Conservation (phyloP, 2,329 filamentous ascomycete genomes). For the Fusarium compactum region DNA sequence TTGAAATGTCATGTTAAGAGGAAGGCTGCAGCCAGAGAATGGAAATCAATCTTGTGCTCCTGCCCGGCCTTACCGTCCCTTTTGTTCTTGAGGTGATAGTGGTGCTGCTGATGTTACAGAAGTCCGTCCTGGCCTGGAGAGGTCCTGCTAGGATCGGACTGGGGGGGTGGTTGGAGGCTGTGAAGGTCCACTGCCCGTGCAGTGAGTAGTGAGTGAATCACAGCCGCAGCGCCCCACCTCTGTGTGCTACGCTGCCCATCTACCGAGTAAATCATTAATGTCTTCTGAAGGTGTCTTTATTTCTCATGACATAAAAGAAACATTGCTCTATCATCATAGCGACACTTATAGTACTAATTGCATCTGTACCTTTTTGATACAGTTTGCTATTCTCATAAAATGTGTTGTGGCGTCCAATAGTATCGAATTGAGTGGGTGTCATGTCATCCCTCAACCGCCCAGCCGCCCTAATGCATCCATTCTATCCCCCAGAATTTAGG, state of each 20-base stretch:
- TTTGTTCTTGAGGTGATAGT: slow-evolving; percentile 30
- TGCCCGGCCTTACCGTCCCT: slow-evolving; percentile 23
- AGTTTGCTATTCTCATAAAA: background rate
- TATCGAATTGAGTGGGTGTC: slow-evolving; percentile 1
- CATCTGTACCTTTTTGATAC: background rate
- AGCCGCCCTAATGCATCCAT: slow-evolving; percentile 13
- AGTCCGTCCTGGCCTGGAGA: slow-evolving; percentile 14
- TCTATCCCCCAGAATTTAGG: slow-evolving; percentile 12
- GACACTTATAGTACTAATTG: background rate
- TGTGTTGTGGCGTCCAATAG: background rate
- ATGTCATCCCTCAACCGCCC: slow-evolving; percentile 4
- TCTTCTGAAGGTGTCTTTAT: background rate
- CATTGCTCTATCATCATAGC: background rate
- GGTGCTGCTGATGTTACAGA: slow-evolving; percentile 28
- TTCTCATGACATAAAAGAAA: background rate
- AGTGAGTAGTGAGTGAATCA: no score
- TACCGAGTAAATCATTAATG: slow-evolving; percentile 1
- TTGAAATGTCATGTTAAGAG: background rate
- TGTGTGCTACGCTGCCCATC: slow-evolving; percentile 16
- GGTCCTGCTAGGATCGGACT: slow-evolving; percentile 1
- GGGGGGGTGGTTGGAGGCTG: slow-evolving; percentile 24
- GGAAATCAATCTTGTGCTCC: slow-evolving; percentile 10
- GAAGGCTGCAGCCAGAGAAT: slow-evolving; percentile 22
- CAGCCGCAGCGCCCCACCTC: slow-evolving; percentile 38
- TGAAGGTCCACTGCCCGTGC: slow-evolving; percentile 36